Evolutionary conservation across 805 yeast species (phyloP), one percentile per base, ranked within the genome.

Genomic region (Kodamaea lidongshanica): DNA sequence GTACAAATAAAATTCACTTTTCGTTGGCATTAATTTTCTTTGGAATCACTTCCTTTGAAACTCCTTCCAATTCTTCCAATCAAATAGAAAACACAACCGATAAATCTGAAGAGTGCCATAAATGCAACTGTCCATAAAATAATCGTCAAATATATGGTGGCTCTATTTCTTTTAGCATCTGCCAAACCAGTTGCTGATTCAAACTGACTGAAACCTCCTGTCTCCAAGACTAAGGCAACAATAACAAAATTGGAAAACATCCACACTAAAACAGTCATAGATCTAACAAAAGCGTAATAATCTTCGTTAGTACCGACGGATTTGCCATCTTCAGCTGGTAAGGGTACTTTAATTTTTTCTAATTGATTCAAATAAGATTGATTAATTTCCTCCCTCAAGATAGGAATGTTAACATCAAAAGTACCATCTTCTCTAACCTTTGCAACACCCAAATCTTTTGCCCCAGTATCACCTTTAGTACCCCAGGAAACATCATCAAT

Each of bases 401-500:
- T 48, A 34, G 69, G 61, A 50, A 76, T 44, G 51, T 71, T 74
- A 28, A 77, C 71, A 27, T 73, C 77, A 29, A 70, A 67, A 19
- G 70, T 65, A 43, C 78, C 79, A 40, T 70, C 75, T 32, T 69
- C 73, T 31, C 65, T 59, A 21, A 64, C 67, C 42, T 66, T 71
- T 8, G 72, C 75, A 2, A 57, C 67, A 30, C 81, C 80, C 48
- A 76, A 62, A 22, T 70, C 73, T 19, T 57, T 65, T 4, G 75
- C 74, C 3, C 80, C 71, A n/a, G 67, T 63, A 24, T 75, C 72
- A 23, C 83, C 83, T 50, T 77, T 77, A n/a, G 83, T 77, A 35
- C 83, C 83, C 83, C 83, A 77, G 2, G 83, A 77, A 27, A 77
- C 72, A 54, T 77, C 83, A 48, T 77, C 82, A 59, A 77, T 74